A percentile compares a stretch with the other conserved stretches of the same genome.
phyloP scores from a whole-genome alignment of 139 green algal genomes.

The Chlorella vulgaris region DNA sequence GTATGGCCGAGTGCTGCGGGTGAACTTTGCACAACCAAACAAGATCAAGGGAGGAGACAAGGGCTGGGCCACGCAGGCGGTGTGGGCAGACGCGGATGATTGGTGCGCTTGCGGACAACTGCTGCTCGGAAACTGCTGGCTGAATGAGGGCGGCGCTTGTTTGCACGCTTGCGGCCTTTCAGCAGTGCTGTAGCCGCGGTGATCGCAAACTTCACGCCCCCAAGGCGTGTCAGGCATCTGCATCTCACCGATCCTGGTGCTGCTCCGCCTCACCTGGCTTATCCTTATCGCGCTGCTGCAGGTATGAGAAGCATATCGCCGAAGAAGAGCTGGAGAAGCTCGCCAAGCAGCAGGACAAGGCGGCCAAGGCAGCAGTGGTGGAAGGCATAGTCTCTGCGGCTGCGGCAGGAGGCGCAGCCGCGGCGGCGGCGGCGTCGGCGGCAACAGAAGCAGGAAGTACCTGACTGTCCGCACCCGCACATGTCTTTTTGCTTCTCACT shows the following conservation, averaged over 20 bases:
- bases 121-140: no score
- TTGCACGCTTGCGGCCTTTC: no score
- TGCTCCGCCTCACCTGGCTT: neutral
- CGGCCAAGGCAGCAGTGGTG: neutral
- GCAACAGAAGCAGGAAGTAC: no score
- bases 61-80: constrained; percentile 72
- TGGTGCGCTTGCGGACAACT: constrained; percentile 35
- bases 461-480: no score
- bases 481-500: neutral
- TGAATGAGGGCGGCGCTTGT: no score
- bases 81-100: constrained; percentile 76
- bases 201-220: no score
- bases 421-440: no score
- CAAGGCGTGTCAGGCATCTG: no score
- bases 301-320: constrained; percentile 61
- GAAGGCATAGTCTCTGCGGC: neutral
- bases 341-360: constrained; percentile 51
- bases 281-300: neutral
- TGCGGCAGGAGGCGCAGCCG: neutral
- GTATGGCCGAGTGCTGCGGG: constrained; percentile 71
- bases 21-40: constrained; percentile 91
- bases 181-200: no score
- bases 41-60: constrained; percentile 95
- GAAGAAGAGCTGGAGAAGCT: constrained; percentile 66
- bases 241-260: no score